Evolutionary conservation across 2,329 filamentous ascomycete species (phyloP), one percentile per base, ranked within the genome.

Genomic region (Trichoderma gracile): DNA sequence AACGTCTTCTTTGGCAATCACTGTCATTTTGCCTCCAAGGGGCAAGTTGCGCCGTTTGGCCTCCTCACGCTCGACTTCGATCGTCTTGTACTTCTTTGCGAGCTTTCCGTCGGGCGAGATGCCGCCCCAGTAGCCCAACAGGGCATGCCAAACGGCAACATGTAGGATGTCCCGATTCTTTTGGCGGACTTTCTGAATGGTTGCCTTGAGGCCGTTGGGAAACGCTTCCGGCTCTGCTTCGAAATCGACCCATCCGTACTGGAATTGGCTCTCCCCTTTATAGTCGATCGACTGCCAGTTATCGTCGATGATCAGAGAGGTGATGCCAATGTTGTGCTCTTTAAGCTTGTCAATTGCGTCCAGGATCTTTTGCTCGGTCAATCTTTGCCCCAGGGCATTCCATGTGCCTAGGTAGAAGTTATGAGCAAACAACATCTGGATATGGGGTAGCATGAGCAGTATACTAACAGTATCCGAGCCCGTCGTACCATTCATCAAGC

Each of bases 271-370:
- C 5, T 80, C 72, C 0, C 81, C 81, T 25, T 73, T 70, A 33
- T 81, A 69, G 68, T 85, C 86, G 53, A 96, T 82, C 9, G 89
- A 86, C 76, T 97, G 93, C 95, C 95, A 99, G 71, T 96, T 96
- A 73, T 99, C 95, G 70, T 99, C 95, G 67, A 99, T 96, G 67
- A 98, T 97, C 2, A 99, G 81, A 71, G 88, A 96, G 0, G 87
- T 89, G 52, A 98, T 83, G 47, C 89, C 87, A 71, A 99, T 91
- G 0, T 88, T 84, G 63, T 90, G 84, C 33, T 86, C 80, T 5
- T 88, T 84, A 12, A 99, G 79, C 1, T 84, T 82, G 65, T 92
- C 86, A 1, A 98, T 80, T 1, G 93, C 92, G 46, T 86, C 76
- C 14, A 93, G 80, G 15, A 99, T 85, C 70, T 92, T 96, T 21